Percentiles rank a stretch among this genome's conserved stretches.
Evolutionary conservation across 371 early-diverging fungal species (phyloP).

Genomic region (Mortierella polycephala): DNA sequence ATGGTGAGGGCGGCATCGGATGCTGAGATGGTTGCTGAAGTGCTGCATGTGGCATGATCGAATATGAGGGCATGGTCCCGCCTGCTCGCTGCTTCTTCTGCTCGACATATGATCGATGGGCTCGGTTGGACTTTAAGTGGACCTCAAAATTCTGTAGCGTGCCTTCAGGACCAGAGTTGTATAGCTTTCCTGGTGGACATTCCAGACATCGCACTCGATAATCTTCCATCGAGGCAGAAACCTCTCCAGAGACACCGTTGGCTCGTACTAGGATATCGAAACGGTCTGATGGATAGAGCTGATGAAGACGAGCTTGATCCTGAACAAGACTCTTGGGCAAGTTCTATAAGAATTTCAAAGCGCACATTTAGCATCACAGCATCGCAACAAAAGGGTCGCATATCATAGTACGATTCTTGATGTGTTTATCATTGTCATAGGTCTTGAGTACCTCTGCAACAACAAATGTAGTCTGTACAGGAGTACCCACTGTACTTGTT

Average conservation of each 20-base stretch:
- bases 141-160: conserved; percentile 56
- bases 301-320: conserved; percentile 33
- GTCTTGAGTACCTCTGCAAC: conserved; percentile 11
- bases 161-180: conserved; percentile 53
- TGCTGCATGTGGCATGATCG: background rate
- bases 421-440: too few species aligned
- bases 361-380: background rate
- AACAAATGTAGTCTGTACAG: conserved; percentile 6
- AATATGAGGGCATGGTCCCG: background rate
- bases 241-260: conserved; percentile 3
- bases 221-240: conserved; percentile 6
- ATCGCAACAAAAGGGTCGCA: too few species aligned
- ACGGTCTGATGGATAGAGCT: conserved; percentile 40
- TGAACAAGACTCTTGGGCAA: conserved; percentile 33
- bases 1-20: background rate
- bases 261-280: conserved; percentile 37
- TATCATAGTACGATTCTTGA: too few species aligned
- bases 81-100: conserved; percentile 15
- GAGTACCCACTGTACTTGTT: background rate
- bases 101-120: conserved; percentile 46
- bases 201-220: conserved; percentile 40
- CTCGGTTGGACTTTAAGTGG: conserved; percentile 52
- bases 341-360: conserved; percentile 1
- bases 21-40: background rate
- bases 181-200: conserved; percentile 52